Evolutionary conservation across 257 asterid species (phyloP), one percentile per base, ranked within the genome.

Genomic region (Solanum bukasovii): DNA sequence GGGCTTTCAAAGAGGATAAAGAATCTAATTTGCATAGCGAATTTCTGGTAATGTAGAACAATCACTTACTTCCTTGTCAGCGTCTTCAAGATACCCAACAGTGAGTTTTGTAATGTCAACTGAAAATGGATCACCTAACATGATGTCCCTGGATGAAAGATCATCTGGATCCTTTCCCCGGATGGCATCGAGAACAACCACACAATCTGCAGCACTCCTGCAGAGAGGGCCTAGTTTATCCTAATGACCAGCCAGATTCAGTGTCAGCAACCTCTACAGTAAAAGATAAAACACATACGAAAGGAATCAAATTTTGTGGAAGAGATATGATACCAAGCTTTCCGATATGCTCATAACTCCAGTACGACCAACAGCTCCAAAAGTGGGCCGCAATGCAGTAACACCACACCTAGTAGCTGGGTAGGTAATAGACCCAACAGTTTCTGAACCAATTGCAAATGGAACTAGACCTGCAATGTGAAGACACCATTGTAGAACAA

Each of bases 331-430:
- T 94, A 97, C 99, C 98, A 97, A 93, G 91, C 99, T 97, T 91
- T 97, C 99, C 0, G 99, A 95, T 88, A 95, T 90, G 95, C 99
- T 96, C 94, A 97, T 84, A 33, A 96, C 99, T 67, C 99, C 98
- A 5, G 97, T 95, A 84, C 98, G 94, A 63, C 98, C 98, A 65
- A 94, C 96, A 56, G 95, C 88, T 86, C 99, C 99, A 81, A 97
- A 97, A 81, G 96, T 93, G 25, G 98, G 98, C 67, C 98, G 96
- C 35, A 97, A 77, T 56, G 98, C 98, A 18, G 98, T 97, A 87
- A 96, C 96, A 27, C 99, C 98, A 88, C 99, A 97, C 65, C 99
- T 96, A 85, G 98, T 92, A 52, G 99, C 98, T 87, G 99, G 99
- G 89, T 93, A 95, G 70, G 99, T 95, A 37, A 97, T 94, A 70